Evolutionary conservation across 345 rosid species (phyloP), one percentile per base, ranked within the genome.

Genomic region (Populus davidiana): DNA sequence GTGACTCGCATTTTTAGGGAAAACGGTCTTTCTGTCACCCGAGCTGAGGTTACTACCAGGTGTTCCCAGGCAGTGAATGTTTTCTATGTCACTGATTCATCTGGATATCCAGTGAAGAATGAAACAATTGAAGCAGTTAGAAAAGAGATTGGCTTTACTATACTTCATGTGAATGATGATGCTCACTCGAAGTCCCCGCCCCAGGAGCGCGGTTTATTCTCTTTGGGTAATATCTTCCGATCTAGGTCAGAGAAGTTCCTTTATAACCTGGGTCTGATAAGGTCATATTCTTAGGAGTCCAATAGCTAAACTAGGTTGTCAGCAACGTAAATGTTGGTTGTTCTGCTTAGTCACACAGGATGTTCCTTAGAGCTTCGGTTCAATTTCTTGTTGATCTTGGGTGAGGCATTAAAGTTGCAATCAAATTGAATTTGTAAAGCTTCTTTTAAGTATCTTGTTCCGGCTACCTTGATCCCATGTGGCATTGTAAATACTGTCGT

Each of bases 1-100:
- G 97, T 89, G 64, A 96, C 99, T 35, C 92, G 99, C 71, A 96
- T 94, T 80, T 93, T 96, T 73, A 80, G 98, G 84, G 98, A 96
- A 81, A 92, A 96, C 44, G 94, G 98, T 73, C 91, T 93, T 18
- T 84, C 96, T 2, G 96, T 93, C 38, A 87, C 91, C 63, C 87
- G 89, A 72, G 99, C 99, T 2, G 98, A 96, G 91, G 93, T 96
- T n/a, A 89, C 90, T 3, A 93, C 98, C 23, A 78, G 90, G 79
- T 93, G 92, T 5, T 87, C 92, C 23, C 91, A 89, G 72, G 99
- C 99, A 4, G 87, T 86, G 84, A 94, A 96, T 67, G 86, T 78
- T 3, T 96, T 96, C 83, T 93, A 87, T 59, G 97, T 96, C 70
- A 84, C 89, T 20, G 99, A 93, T 82, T 87, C 93, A 23, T 87